Evolutionary conservation across 257 asterid genomes (phyloP).

Genomic region (Penstemon davidsonii): DNA sequence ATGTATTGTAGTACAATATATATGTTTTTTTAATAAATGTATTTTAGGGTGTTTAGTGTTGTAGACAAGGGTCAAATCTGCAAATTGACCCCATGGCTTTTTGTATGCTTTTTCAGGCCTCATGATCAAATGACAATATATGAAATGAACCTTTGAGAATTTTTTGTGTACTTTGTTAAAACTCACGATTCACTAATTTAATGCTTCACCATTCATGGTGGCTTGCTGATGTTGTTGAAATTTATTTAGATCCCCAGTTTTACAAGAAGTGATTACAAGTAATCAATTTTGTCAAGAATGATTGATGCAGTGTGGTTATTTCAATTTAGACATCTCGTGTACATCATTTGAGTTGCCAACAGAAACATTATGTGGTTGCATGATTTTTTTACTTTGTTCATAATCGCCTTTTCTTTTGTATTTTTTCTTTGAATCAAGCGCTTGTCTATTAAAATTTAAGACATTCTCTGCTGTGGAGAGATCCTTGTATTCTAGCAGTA

Average conservation of each 20-base stretch:
- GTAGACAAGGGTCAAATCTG: background rate
- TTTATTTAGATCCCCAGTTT: background rate
- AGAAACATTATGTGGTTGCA: background rate
- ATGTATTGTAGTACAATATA: too few species aligned
- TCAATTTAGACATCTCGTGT: background rate
- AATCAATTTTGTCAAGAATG: conserved; percentile 4
- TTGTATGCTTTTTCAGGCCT: too few species aligned
- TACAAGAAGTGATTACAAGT: background rate
- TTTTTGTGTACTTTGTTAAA: background rate
- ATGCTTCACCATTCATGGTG: conserved; percentile 4
- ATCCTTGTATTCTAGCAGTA: background rate
- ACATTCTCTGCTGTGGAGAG: conserved; percentile 21
- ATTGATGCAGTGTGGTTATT: background rate
- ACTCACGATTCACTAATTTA: background rate
- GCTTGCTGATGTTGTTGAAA: background rate
- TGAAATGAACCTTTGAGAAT: background rate
- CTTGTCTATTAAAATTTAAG: conserved; percentile 9
- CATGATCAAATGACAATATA: background rate
- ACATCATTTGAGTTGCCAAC: background rate
- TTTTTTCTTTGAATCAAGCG: conserved; percentile 21
- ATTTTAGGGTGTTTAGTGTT: background rate
- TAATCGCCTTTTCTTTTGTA: background rate
- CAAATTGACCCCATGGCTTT: background rate
- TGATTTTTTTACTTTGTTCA: background rate
- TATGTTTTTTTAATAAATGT: background rate